Evolutionary conservation across 163 green algal species (phyloP).

Genomic region (Coccomyxa subellipsoidea): DNA sequence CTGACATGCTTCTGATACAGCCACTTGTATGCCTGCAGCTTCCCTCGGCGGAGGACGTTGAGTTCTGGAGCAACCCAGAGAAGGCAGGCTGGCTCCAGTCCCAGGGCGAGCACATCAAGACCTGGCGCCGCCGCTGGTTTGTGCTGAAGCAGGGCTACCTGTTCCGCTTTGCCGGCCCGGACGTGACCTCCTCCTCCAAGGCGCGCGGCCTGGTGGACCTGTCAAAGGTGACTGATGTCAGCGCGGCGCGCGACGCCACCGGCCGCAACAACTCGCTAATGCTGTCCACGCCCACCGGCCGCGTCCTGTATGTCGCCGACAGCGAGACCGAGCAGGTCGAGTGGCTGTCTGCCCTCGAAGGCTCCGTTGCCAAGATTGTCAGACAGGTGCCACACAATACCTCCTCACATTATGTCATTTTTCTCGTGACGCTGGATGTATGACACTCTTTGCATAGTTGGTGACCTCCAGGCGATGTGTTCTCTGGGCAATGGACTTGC

Average conservation of each 20-base stretch:
- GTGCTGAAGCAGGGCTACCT: conserved; percentile 92
- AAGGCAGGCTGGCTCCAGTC: conserved; percentile 90
- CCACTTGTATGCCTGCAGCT: conserved; percentile 41
- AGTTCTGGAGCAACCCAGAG: conserved; percentile 84
- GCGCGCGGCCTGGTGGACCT: conserved; percentile 87
- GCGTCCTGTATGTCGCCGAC: conserved; percentile 56
- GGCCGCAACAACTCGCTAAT: conserved; percentile 76
- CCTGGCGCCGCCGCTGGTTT: conserved; percentile 89
- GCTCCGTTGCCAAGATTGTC: conserved; percentile 65
- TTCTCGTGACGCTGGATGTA: background rate
- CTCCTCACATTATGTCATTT: background rate
- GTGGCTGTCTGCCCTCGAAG: conserved; percentile 84
- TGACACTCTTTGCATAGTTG: background rate
- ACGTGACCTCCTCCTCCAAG: conserved; percentile 56
- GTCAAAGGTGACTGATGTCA: conserved; percentile 62
- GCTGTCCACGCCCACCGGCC: conserved; percentile 69
- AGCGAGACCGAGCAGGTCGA: conserved; percentile 87
- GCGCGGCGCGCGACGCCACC: conserved; percentile 51
- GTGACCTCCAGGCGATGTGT: background rate
- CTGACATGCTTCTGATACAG: background rate
- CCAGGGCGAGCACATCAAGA: conserved; percentile 86
- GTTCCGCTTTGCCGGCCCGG: conserved; percentile 77
- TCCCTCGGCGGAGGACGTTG: conserved; percentile 76
- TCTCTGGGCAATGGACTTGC: background rate
- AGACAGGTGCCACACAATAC: conserved; percentile 21